These are phyloP conservation scores for Bryoglossum gracile DNA, from an alignment of 495 filamentous ascomycete genomes.

Conservation along the genomic window DNA sequence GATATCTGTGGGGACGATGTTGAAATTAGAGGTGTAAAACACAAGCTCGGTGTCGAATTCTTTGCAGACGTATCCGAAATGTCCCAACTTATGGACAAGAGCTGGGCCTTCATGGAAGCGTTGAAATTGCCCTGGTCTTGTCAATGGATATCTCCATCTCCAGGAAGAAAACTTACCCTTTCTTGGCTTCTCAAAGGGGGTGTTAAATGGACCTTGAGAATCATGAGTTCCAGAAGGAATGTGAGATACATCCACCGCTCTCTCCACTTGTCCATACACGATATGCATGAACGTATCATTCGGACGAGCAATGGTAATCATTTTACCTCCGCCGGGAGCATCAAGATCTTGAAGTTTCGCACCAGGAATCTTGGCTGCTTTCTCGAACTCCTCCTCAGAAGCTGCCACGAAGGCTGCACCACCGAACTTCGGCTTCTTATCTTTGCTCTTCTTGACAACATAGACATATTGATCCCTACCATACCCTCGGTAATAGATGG, in stretches of 20 bases:
- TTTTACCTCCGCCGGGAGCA: conserved; percentile 44
- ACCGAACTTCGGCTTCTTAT: conserved; percentile 41
- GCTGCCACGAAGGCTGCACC: conserved; percentile 48
- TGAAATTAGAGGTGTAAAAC: conserved; percentile 62
- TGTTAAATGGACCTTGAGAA: background rate
- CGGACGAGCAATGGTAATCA: conserved; percentile 48
- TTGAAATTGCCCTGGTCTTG: conserved; percentile 34
- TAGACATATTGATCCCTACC: conserved; percentile 49
- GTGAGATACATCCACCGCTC: background rate
- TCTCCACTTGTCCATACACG: conserved; percentile 40
- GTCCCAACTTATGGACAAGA: conserved; percentile 65
- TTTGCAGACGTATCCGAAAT: conserved; percentile 55
- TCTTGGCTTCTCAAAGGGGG: conserved; percentile 1
- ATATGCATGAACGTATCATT: conserved; percentile 51
- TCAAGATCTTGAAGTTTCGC: conserved; percentile 39
- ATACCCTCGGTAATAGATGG: conserved; percentile 51
- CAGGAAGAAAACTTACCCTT: conserved; percentile 3
- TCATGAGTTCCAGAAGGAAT: background rate
- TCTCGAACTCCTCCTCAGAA: conserved; percentile 45
- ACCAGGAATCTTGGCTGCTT: conserved; percentile 34
- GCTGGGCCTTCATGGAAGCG: conserved; percentile 54
- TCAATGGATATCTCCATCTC: background rate
- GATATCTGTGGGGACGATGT: conserved; percentile 48
- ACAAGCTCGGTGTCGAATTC: conserved; percentile 44
- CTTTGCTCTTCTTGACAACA: conserved; percentile 32